Evolutionary conservation across 768 basidiomycete genomes (phyloP).

Genomic region (Naganishia vaughanmartiniae): DNA sequence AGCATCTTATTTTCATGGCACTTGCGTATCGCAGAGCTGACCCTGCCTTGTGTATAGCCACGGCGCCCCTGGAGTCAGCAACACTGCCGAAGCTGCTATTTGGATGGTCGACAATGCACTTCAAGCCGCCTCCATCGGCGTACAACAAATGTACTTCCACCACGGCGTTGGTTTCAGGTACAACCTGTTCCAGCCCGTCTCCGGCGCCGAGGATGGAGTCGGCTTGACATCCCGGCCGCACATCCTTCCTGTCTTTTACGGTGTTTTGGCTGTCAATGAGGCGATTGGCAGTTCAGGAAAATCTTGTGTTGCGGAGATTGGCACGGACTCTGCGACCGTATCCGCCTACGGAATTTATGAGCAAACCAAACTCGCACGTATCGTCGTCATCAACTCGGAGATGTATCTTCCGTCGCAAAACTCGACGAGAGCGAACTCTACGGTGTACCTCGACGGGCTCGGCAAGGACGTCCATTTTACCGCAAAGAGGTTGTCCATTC

Average conservation of each 20-base stretch:
- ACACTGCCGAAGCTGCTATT: constrained; percentile 35
- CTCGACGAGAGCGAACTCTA: constrained; percentile 13
- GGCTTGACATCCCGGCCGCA: constrained; percentile 30
- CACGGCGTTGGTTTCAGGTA: constrained; percentile 34
- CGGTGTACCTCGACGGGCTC: constrained; percentile 4
- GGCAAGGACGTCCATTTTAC: constrained; percentile 9
- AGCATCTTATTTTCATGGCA: neutral
- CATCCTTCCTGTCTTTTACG: constrained; percentile 33
- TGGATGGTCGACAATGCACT: constrained; percentile 36
- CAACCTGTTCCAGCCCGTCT: constrained; percentile 32
- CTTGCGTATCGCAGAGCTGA: neutral
- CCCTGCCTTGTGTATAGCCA: constrained; percentile 24
- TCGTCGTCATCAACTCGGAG: constrained; percentile 31
- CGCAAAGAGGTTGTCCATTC: constrained; percentile 25
- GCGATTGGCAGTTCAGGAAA: constrained; percentile 33
- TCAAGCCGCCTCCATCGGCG: constrained; percentile 32
- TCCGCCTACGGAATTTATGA: constrained; percentile 33
- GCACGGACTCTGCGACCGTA: constrained; percentile 16
- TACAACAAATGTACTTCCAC: constrained; percentile 36
- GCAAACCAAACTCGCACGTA: constrained; percentile 19
- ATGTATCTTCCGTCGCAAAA: constrained; percentile 21
- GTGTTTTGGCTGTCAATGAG: constrained; percentile 30
- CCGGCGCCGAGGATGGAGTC: constrained; percentile 35
- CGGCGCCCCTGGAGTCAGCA: constrained; percentile 32
- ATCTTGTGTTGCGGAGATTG: constrained; percentile 29